These are phyloP conservation scores for Leccinum subrobustum DNA, from an alignment of 1,284 basidiomycete species.

Conservation along the genomic window DNA sequence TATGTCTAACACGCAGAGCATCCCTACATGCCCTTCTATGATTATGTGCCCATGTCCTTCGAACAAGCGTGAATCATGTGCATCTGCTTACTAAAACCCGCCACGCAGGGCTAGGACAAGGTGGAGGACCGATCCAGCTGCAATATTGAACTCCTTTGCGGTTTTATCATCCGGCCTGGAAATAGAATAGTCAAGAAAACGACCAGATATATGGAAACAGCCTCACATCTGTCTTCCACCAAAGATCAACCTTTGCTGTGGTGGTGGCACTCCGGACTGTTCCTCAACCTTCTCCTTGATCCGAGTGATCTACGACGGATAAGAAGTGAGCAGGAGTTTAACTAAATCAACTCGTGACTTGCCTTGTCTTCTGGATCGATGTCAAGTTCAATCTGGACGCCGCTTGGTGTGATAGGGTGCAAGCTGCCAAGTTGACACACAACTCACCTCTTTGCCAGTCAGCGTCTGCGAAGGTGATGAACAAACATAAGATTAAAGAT, in stretches of 20 bases:
- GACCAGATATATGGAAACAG: not conserved
- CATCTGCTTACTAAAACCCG: conserved; percentile 40
- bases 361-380: conserved; percentile 92
- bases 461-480: conserved; percentile 62
- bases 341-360: conserved; percentile 17
- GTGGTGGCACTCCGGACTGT: conserved; percentile 97
- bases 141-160: conserved; percentile 79
- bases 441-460: conserved; percentile 85
- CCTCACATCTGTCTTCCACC: conserved; percentile 93
- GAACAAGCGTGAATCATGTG: conserved; percentile 7
- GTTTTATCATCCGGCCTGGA: conserved; percentile 83
- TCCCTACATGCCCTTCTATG: conserved; percentile 27
- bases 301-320: conserved; percentile 71
- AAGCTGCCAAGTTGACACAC: not conserved
- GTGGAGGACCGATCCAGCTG: conserved; percentile 84
- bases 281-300: conserved; percentile 99
- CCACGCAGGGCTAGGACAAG: conserved; percentile 91
- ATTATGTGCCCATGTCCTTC: conserved; percentile 21
- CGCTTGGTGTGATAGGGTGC: conserved; percentile 9
- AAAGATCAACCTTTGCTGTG: conserved; percentile 95
- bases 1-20: conserved; percentile 24
- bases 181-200: conserved; percentile 3
- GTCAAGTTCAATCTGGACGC: conserved; percentile 86
- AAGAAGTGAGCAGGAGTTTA: not conserved
- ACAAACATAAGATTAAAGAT: conserved; percentile 1